A percentile compares a stretch with the other conserved stretches of the same genome.
These are phyloP conservation scores for Eustoma russellianum DNA, from an alignment of 257 asterid species.

Conservation along the genomic window DNA sequence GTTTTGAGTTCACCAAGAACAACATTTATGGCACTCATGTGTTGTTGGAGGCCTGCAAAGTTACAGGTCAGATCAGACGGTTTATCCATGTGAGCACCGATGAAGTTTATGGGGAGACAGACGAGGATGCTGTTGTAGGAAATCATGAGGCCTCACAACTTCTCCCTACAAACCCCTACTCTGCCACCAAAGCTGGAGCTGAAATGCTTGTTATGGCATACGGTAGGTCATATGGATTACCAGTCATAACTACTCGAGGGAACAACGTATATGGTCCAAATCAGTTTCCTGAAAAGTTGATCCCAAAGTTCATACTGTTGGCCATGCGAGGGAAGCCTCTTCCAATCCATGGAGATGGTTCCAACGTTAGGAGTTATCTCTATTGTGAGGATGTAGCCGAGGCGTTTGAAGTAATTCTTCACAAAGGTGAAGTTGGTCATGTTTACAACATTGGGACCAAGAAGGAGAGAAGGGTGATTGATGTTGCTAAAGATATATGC, in stretches of 20 bases:
- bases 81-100: slow-evolving; percentile 99
- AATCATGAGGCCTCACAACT: slow-evolving; percentile 97
- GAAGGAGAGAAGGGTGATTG: slow-evolving; percentile 89
- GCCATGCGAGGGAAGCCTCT: slow-evolving; percentile 85
- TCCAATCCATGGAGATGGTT: slow-evolving; percentile 96
- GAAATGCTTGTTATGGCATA: slow-evolving; percentile 99
- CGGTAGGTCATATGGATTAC: slow-evolving; percentile 87
- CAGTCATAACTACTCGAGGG: slow-evolving; percentile 86
- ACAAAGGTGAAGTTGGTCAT: slow-evolving; percentile 92
- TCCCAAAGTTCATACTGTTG: slow-evolving; percentile 88
- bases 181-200: slow-evolving; percentile 98
- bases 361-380: slow-evolving; percentile 87
- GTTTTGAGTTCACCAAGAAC: slow-evolving; percentile 94
- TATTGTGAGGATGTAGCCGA: slow-evolving; percentile 97
- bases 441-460: slow-evolving; percentile 91
- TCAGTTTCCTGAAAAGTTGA: slow-evolving; percentile 91
- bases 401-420: slow-evolving; percentile 88
- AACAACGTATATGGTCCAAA: slow-evolving; percentile 92
- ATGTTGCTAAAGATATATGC: slow-evolving; percentile 84
- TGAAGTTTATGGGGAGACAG: slow-evolving; percentile 97
- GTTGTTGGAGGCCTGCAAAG: slow-evolving; percentile 97
- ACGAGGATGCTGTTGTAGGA: slow-evolving; percentile 92
- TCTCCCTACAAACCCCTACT: slow-evolving; percentile 91
- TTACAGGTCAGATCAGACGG: slow-evolving; percentile 89
- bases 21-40: slow-evolving; percentile 96